Conservation (phyloP, 1,284 basidiomycete genomes). For the Pseudozyma tsukubaensis region DNA sequence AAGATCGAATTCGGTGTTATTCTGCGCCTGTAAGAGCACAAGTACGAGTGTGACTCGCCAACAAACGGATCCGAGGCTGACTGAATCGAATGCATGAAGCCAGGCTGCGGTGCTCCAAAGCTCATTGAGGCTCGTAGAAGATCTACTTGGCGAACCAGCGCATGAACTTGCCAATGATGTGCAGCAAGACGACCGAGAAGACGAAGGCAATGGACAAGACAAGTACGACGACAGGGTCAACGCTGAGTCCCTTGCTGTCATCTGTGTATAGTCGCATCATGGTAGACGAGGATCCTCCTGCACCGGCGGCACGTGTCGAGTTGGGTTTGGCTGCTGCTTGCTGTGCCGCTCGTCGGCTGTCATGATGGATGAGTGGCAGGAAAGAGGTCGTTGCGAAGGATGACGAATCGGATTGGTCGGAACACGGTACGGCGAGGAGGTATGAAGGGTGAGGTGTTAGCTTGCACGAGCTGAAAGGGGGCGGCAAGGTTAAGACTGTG, state of each 20-base stretch:
- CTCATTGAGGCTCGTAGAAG: no score
- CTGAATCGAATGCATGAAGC: no score
- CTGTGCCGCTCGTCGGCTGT: constrained; percentile 75
- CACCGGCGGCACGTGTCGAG: constrained; percentile 89
- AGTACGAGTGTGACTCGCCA: no score
- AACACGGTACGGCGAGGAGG: not conserved
- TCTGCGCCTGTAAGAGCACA: no score
- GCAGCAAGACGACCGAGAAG: constrained; percentile 97
- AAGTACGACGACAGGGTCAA: constrained; percentile 98
- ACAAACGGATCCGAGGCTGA: no score
- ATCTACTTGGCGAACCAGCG: constrained; percentile 83
- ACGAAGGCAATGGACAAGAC: constrained; percentile 98
- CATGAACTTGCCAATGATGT: constrained; percentile 95
- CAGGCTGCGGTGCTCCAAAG: no score
- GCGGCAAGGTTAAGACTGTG: not conserved
- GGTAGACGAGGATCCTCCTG: constrained; percentile 94
- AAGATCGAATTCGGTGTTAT: no score
- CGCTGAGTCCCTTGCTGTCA: constrained; percentile 93
- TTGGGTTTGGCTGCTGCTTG: constrained; percentile 81
- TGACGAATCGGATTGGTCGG: not conserved
- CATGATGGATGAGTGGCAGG: no score
- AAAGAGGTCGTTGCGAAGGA: not conserved
- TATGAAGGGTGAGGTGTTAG: not conserved
- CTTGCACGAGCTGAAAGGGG: not conserved
- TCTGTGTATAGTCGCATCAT: constrained; percentile 97